Base-by-base conservation (phyloP, 768 basidiomycete species). In the Collybia sordida region DNA sequence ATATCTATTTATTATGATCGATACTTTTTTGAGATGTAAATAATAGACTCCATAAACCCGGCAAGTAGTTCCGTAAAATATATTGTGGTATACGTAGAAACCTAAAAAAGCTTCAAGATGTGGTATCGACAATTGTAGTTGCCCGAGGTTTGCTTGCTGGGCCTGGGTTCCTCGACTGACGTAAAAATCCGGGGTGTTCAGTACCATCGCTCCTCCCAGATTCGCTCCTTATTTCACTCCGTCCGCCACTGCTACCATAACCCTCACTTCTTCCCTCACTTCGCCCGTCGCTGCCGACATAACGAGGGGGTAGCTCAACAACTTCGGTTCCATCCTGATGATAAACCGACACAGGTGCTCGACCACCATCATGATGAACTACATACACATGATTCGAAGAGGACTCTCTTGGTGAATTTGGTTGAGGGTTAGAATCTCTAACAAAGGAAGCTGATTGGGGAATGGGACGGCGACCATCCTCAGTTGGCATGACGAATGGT, bases 281-380 rank as follows among this genome's bases (percentile, higher is more conserved):
- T 39, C 53, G 34, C 37, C 48, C 22, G n/a, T 55, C 59, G 37
- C 56, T 52, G 34, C 46, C 45, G 38, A 45, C 25, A 47, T 83
- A 84, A 28, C 73, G 66, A 4, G 82, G 82, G 6, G 82, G 83
- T 8, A 85, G 68, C 64, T 85, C 83, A 8, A 82, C 78, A 5
- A 84, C 77, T 51, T 79, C 70, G 7, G 80, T 75, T 14, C 81
- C 82, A 39, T 76, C 72, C 46, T 72, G 68, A 46, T 80, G 77
- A 55, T 77, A 82, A 17, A 82, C 79, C 2, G 81, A 80, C 35
- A 85, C 78, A 0, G 83, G 83, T 15, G 81, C 64, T 14, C 73
- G 61, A 9, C 81, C 78, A n/a, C 71, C 73, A 56, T 84, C 82
- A 56, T 83, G 82, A 54, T 83, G 83, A 25, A 85, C 73, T 35